phyloP scores from a whole-genome alignment of 371 early-diverging fungal species.

The Syncephalis fuscata region DNA sequence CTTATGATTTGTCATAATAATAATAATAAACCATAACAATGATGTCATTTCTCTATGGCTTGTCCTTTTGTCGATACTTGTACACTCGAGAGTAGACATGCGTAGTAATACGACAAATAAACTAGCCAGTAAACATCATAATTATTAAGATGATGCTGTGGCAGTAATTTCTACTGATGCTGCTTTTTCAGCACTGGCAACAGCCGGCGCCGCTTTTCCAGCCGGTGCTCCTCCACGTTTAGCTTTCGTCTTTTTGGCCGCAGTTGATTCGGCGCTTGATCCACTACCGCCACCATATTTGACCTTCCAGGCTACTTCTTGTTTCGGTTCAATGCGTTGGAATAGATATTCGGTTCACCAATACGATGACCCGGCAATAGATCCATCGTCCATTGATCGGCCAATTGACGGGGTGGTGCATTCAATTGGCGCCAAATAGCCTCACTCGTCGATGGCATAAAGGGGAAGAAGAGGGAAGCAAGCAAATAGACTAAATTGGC shows the following conservation, averaged over 20 bases:
- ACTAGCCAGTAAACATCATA: too few relatives aligned
- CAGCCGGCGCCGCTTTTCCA: background rate
- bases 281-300: conserved; percentile 46
- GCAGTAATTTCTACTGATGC: background rate
- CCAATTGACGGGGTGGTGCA: conserved; percentile 53
- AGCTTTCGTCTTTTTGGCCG: too few relatives aligned
- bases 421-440: conserved; percentile 66
- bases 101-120: too few relatives aligned
- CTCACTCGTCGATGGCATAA: conserved; percentile 79
- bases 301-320: conserved; percentile 40
- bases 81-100: too few relatives aligned
- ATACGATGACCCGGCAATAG: conserved; percentile 68
- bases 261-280: too few relatives aligned
- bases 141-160: too few relatives aligned
- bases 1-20: too few relatives aligned
- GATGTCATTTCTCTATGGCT: too few relatives aligned
- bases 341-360: conserved; percentile 86
- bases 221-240: background rate
- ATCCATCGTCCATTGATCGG: conserved; percentile 50
- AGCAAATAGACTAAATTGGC: conserved; percentile 81
- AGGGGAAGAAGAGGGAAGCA: conserved; percentile 78
- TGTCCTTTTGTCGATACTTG: too few relatives aligned
- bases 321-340: conserved; percentile 66
- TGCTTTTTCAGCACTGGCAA: background rate
- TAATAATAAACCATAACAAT: too few relatives aligned